Base-by-base conservation (phyloP, 2,329 filamentous ascomycete genomes). In the Pezicula rhizophila region DNA sequence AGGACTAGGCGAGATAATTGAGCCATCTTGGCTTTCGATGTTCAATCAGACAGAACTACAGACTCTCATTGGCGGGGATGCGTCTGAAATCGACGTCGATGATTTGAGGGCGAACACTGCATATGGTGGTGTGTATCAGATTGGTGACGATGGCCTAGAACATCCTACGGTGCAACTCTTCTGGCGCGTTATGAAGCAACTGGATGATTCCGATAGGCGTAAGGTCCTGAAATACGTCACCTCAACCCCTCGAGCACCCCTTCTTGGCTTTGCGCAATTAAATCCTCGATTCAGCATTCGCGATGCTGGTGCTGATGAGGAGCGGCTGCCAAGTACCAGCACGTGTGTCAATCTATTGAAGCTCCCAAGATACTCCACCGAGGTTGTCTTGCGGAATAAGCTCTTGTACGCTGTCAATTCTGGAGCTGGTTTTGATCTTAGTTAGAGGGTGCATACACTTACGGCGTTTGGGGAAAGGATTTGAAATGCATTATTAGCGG, bases 41-140 rank as follows among this genome's bases (percentile, higher is more conserved):
- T 99, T 99, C 74, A 99, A 99, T 67, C 92, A 96, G 66, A 82
- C 82, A 3, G 93, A 99, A 66, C 78, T 99, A 4, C 93, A 97
- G 69, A 93, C 89, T 1, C 82, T 99, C 5, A 87, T 99, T 14
- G 89, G 90, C 46, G 93, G 93, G 39, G 90, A 95, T 59, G 85
- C 83, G 25, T 84, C 84, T 8, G 84, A 88, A 53, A 95, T 99
- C 50, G 86, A 96, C 61, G 78, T 99, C 33, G 81, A 86, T 25
- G 93, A 99, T 65, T 76, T 97, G 37, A 82, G 91, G 20, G 75
- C 75, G 47, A 87, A 97, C 68, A 97, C 93, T 0, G 68, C 80
- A 2, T 99, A 97, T 66, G 87, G 88, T 45, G 93, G 93, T 1
- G 75, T 95, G 0, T 99, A 97, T 64, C 76, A 78, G 14, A 84